phyloP scores from a whole-genome alignment of 768 basidiomycete genomes.

The Grammothele lineata region DNA sequence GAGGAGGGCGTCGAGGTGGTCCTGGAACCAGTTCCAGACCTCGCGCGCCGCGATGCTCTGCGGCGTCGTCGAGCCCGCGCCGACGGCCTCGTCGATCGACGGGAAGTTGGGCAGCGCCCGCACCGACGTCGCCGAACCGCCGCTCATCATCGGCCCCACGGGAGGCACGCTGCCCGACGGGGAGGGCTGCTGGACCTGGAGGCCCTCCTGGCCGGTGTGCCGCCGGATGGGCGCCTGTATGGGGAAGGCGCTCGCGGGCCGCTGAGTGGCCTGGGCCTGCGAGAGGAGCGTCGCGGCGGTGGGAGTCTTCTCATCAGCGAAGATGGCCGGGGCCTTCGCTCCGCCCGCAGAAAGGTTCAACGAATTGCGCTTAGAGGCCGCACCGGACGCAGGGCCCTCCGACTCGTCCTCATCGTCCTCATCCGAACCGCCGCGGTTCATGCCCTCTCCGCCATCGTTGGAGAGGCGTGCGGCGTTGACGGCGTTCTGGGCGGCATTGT shows the following conservation, averaged over 20 bases:
- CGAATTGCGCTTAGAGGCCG: conserved; percentile 70
- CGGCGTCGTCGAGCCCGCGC: conserved; percentile 65
- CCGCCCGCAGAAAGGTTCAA: conserved; percentile 58
- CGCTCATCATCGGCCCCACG: conserved; percentile 39
- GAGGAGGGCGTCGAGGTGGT: conserved; percentile 80
- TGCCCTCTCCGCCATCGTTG: conserved; percentile 62
- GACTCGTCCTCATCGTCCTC: conserved; percentile 89
- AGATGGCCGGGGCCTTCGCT: conserved; percentile 46
- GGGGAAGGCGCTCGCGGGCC: conserved; percentile 54
- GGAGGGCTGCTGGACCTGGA: conserved; percentile 50
- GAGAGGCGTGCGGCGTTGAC: conserved; percentile 71
- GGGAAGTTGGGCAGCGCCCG: conserved; percentile 80
- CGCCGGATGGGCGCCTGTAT: conserved; percentile 75
- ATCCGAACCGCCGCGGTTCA: conserved; percentile 55
- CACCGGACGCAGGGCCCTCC: conserved; percentile 61
- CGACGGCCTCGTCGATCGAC: conserved; percentile 80
- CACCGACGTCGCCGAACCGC: conserved; percentile 58
- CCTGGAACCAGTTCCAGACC: conserved; percentile 91
- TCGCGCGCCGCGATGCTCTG: conserved; percentile 79
- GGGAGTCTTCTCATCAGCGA: conserved; percentile 78
- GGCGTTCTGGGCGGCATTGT: conserved; percentile 72
- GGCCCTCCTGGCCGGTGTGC: conserved; percentile 50
- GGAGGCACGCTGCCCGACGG: conserved; percentile 41
- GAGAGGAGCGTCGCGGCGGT: conserved; percentile 75
- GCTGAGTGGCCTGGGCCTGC: conserved; percentile 67